Evolutionary conservation across 2,329 filamentous ascomycete genomes (phyloP), one percentile per base, ranked within the genome.

Genomic region (Penicillium sp.): DNA sequence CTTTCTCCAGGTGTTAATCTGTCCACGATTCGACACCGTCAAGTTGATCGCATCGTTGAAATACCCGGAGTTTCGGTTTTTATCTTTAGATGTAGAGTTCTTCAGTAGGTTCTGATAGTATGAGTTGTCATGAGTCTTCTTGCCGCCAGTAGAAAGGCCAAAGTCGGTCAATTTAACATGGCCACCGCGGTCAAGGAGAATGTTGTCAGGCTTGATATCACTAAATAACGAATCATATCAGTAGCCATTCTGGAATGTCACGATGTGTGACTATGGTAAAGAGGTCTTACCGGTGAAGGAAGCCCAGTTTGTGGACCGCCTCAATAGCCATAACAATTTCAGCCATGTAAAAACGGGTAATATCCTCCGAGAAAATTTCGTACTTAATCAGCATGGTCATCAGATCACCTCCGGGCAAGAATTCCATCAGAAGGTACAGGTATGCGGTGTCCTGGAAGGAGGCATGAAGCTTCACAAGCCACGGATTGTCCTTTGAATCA

Each of bases 321-420:
- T 99, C 95, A 69, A 99, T 98, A n/a, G 95, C 95, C 74, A 98
- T 86, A 26, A 97, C 92, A 71, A 98, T 94, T 78, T 99, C 94
- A 26, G 95, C 95, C 87, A 99, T 99, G 80, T 99, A 99, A 80
- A 99, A 99, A 19, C 95, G 89, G 31, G 95, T 99, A 69, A 99
- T 98, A 70, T 99, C 95, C 78, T 98, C 94, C 0, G 93, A 96
- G 78, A 99, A 99, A 77, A 99, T 97, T 78, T 99, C 95, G 75
- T 99, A 99, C 85, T 98, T 99, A 83, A 99, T 99, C 70, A 99
- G 85, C 95, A 99, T 99, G 3, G 95, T 99, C 95, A 99, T 99
- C 77, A 99, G 80, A 82, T 99, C 95, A 78, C 95, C 95, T 78
- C 95, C 95, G 7, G 95, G 95, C 78, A 99, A 86, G 80, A 98